A percentile compares a stretch with the other conserved stretches of the same genome.
phyloP scores from a whole-genome alignment of 2,329 filamentous ascomycete species.

The Xylariales sp. region DNA sequence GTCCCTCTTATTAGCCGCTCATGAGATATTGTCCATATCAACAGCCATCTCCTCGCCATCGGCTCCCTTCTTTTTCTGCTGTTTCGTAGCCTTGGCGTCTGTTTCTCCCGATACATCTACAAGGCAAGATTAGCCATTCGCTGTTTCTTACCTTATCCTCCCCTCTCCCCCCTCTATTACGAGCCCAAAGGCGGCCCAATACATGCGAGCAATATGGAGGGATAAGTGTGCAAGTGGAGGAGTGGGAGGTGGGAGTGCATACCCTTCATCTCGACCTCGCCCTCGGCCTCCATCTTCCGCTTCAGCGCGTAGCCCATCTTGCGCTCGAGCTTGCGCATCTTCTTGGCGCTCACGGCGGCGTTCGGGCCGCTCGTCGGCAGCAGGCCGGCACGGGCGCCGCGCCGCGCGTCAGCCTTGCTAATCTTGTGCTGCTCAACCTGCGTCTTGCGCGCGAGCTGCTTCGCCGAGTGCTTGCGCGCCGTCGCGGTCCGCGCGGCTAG shows the following conservation, averaged over 20 bases:
- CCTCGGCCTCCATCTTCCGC: constrained; percentile 48
- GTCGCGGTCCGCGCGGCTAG: constrained; percentile 60
- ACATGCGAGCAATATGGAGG: background rate
- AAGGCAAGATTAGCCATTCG: constrained; percentile 6
- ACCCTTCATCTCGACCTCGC: constrained; percentile 52
- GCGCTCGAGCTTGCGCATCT: constrained; percentile 66
- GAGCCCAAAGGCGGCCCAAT: no score
- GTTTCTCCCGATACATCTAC: constrained; percentile 35
- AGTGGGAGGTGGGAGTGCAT: background rate
- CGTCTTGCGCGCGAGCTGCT: constrained; percentile 55
- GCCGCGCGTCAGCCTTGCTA: constrained; percentile 50
- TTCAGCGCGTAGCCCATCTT: constrained; percentile 63
- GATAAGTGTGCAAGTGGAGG: background rate
- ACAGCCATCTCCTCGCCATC: constrained; percentile 40
- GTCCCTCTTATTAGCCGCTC: constrained; percentile 15
- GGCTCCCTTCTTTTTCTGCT: constrained; percentile 10
- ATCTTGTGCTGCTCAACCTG: constrained; percentile 37
- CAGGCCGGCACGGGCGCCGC: constrained; percentile 64
- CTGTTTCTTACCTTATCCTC: background rate
- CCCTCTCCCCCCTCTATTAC: background rate
- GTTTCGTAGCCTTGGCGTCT: constrained; percentile 18
- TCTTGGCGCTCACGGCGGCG: constrained; percentile 64
- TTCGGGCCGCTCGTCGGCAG: constrained; percentile 67
- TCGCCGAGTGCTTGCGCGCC: constrained; percentile 52
- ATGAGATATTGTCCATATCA: constrained; percentile 44